These are phyloP conservation scores for Picochlorum sp. DNA, from an alignment of 139 green algal genomes.

Conservation along the genomic window DNA sequence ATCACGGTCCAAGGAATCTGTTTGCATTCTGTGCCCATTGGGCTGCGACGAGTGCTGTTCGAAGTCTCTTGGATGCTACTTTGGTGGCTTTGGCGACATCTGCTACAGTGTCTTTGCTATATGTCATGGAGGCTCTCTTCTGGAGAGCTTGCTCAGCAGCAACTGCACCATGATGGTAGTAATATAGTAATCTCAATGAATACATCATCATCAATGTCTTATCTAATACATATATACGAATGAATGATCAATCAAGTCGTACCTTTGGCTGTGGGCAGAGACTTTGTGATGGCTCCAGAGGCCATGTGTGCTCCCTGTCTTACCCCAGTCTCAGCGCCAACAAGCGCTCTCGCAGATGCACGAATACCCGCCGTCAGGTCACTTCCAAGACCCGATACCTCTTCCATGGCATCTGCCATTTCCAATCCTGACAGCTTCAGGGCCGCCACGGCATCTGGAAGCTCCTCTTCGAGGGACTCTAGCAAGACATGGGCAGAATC, in stretches of 20 bases:
- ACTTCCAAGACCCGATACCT: conserved; percentile 27
- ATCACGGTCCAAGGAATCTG: too few relatives aligned
- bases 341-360: conserved; percentile 21
- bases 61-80: conserved; percentile 9
- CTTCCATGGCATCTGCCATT: conserved; percentile 33
- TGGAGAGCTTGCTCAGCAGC: conserved; percentile 16
- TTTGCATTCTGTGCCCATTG: conserved; percentile 8
- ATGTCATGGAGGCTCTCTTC: conserved; percentile 12
- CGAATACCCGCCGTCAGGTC: conserved; percentile 33
- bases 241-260: conserved; percentile 1
- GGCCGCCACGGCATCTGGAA: conserved; percentile 37
- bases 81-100: conserved; percentile 10
- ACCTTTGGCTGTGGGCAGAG: conserved; percentile 1
- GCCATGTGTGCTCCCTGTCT: conserved; percentile 9
- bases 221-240: too few relatives aligned
- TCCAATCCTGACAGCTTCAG: conserved; percentile 39
- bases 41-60: conserved; percentile 7
- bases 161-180: conserved; percentile 12
- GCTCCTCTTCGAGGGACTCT: conserved; percentile 15
- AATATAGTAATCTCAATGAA: background rate
- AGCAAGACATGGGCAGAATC: conserved; percentile 19
- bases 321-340: conserved; percentile 17
- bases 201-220: too few relatives aligned
- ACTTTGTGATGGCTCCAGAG: background rate
- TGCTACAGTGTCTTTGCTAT: conserved; percentile 9